Percentiles rank a stretch among this genome's conserved stretches.
Conservation (phyloP, 2,329 filamentous ascomycete species). For the Talaromyces sp. region DNA sequence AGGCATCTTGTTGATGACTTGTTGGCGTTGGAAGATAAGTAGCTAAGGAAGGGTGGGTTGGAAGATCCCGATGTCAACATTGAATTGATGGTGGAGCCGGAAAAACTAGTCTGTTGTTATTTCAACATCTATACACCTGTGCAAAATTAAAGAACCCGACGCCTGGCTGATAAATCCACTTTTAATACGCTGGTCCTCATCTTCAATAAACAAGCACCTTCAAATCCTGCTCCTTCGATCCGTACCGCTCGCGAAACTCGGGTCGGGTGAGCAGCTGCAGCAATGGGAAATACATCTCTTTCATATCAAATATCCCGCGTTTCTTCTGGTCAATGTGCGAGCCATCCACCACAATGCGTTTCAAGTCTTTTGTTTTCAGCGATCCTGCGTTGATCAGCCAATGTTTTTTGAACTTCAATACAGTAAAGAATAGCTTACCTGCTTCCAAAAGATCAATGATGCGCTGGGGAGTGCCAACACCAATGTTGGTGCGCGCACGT, state of each 20-base stretch:
- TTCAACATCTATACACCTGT: not conserved
- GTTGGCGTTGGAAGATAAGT: no score
- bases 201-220: slow-evolving; percentile 47
- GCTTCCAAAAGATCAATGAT: slow-evolving; percentile 77
- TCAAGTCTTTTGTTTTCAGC: slow-evolving; percentile 64
- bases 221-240: slow-evolving; percentile 48
- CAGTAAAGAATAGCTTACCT: slow-evolving; percentile 43
- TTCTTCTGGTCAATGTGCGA: slow-evolving; percentile 95
- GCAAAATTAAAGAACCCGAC: not conserved
- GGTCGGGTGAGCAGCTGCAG: slow-evolving; percentile 66
- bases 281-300: slow-evolving; percentile 79
- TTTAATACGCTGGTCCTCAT: not conserved
- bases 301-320: slow-evolving; percentile 89
- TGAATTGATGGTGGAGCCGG: no score
- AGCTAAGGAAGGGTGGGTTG: no score
- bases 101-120: no score
- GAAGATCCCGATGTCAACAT: no score
- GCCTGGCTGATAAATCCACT: not conserved
- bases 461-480: slow-evolving; percentile 81
- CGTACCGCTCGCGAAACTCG: slow-evolving; percentile 68
- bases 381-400: slow-evolving; percentile 46
- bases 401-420: not conserved
- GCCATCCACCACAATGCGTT: slow-evolving; percentile 80
- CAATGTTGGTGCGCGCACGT: slow-evolving; percentile 67
- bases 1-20: no score